These are phyloP conservation scores for Ceratonia siliqua DNA, from an alignment of 306 rosid species.

Conservation along the genomic window DNA sequence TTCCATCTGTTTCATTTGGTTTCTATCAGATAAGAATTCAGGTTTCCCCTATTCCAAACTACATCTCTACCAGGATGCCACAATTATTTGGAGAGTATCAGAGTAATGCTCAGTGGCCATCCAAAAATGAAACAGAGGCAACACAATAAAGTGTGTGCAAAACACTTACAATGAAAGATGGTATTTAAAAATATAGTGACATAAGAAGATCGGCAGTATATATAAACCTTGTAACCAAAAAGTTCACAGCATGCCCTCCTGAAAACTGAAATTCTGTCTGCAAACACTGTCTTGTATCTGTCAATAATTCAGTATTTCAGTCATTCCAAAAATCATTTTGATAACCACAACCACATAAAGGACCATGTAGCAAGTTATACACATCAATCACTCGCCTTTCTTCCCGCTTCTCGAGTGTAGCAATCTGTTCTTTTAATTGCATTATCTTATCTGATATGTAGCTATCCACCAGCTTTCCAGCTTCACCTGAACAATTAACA, in stretches of 20 bases:
- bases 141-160: slow-evolving; percentile 11
- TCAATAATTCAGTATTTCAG: slow-evolving; percentile 39
- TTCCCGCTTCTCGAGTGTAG: slow-evolving; percentile 94
- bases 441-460: slow-evolving; percentile 79
- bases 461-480: slow-evolving; percentile 83
- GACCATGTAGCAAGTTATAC: slow-evolving; percentile 15
- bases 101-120: not conserved
- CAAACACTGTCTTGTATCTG: slow-evolving; percentile 98
- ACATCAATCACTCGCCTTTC: slow-evolving; percentile 62
- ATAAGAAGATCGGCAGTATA: slow-evolving; percentile 26
- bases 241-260: slow-evolving; percentile 98
- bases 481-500: slow-evolving; percentile 60
- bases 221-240: slow-evolving; percentile 90
- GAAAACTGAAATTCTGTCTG: slow-evolving; percentile 93
- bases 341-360: slow-evolving; percentile 18
- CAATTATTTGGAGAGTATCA: slow-evolving; percentile 5
- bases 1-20: too few species aligned
- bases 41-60: slow-evolving; percentile 24
- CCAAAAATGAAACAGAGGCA: slow-evolving; percentile 30
- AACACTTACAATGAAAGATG: slow-evolving; percentile 1
- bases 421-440: slow-evolving; percentile 88
- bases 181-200: not conserved
- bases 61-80: slow-evolving; percentile 8
- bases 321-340: slow-evolving; percentile 28
- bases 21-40: not conserved